phyloP scores from a whole-genome alignment of 2,329 filamentous ascomycete species.

The Aspergillus sojae region DNA sequence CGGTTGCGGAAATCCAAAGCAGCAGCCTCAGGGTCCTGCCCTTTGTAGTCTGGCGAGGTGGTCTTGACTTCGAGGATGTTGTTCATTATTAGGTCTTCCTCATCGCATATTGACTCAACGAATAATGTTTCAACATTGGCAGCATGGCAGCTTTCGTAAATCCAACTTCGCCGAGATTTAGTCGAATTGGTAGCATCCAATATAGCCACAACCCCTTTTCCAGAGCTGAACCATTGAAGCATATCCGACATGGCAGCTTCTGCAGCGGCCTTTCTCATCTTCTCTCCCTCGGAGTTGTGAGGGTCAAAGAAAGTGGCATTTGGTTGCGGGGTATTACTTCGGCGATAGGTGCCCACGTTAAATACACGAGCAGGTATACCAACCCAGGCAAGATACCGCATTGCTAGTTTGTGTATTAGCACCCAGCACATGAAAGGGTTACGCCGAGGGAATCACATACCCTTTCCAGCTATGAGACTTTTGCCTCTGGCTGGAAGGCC shows the following conservation, averaged over 20 bases:
- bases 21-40: conserved; percentile 89
- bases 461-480: conserved; percentile 96
- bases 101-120: conserved; percentile 95
- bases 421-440: neutral
- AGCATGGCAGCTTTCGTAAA: conserved; percentile 73
- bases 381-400: conserved; percentile 94
- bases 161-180: conserved; percentile 86
- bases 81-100: conserved; percentile 94
- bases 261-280: conserved; percentile 81
- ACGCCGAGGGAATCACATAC: conserved; percentile 52
- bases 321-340: conserved; percentile 84
- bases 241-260: conserved; percentile 92
- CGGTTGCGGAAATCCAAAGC: conserved; percentile 90
- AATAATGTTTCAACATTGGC: conserved; percentile 89
- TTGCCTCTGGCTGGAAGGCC: conserved; percentile 94
- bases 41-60: conserved; percentile 90
- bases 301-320: conserved; percentile 95
- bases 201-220: conserved; percentile 83
- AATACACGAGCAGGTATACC: conserved; percentile 92
- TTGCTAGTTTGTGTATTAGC: conserved; percentile 57
- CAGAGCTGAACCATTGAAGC: conserved; percentile 83
- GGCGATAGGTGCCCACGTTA: conserved; percentile 96
- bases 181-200: conserved; percentile 97
- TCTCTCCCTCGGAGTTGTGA: conserved; percentile 85
- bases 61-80: conserved; percentile 98